These are phyloP conservation scores for Mycena chlorophos DNA, from an alignment of 768 basidiomycete species.

Conservation along the genomic window DNA sequence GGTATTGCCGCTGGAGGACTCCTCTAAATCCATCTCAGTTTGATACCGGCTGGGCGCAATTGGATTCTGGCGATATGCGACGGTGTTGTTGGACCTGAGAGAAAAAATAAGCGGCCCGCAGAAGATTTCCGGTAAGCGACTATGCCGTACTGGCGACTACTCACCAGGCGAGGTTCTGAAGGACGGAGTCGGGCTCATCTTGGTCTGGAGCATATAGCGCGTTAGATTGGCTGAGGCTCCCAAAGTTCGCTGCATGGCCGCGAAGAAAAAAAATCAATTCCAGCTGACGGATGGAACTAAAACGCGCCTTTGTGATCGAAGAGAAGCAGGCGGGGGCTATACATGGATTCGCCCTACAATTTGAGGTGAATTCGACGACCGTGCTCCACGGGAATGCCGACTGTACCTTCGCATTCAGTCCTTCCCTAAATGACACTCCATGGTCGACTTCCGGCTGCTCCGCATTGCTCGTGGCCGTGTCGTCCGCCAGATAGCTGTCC, in stretches of 20 bases:
- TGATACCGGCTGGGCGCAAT: conserved; percentile 62
- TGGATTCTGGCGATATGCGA: conserved; percentile 52
- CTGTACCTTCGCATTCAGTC: conserved; percentile 50
- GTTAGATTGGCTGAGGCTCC: conserved; percentile 48
- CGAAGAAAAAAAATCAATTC: neutral
- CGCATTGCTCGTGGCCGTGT: conserved; percentile 27
- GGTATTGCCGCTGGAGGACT: conserved; percentile 14
- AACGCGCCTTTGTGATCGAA: conserved; percentile 67
- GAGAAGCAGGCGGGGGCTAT: conserved; percentile 63
- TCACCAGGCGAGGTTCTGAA: conserved; percentile 8
- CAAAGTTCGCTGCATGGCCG: conserved; percentile 59
- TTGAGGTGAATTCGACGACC: neutral
- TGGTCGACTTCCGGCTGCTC: conserved; percentile 47
- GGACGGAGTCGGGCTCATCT: conserved; percentile 15
- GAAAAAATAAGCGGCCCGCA: neutral
- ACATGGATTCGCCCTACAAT: conserved; percentile 45
- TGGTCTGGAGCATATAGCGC: conserved; percentile 39
- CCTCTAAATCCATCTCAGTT: conserved; percentile 32
- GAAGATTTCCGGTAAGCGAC: conserved; percentile 10
- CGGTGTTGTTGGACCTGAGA: conserved; percentile 29
- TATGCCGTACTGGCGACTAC: conserved; percentile 2
- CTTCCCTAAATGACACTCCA: conserved; percentile 68
- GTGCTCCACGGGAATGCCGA: neutral
- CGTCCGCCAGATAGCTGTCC: conserved; percentile 61
- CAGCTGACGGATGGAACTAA: conserved; percentile 6